Evolutionary conservation across 1,284 basidiomycete species (phyloP), one percentile per base, ranked within the genome.

Genomic region (Hymenochaete sp.): DNA sequence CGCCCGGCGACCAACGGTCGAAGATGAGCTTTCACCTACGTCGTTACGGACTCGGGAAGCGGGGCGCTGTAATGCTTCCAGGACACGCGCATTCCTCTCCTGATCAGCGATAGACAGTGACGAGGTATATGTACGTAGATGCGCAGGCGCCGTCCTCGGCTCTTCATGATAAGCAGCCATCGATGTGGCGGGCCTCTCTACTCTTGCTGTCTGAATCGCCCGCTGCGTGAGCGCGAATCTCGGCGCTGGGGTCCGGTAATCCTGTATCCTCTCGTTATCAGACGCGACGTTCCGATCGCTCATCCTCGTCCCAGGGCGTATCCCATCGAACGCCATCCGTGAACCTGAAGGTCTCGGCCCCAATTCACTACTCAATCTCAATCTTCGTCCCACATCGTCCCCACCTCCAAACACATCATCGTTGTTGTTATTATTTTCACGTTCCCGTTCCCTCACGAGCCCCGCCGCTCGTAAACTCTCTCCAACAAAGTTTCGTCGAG

Each of bases 401-500:
- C 52, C 57, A 40, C 45, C 31, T 21, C 47, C 54, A 42, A 75
- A 74, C 8, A 68, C 56, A 45, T 72, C 71, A 19, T 66, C 66
- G 5, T 53, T 52, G 42, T 64, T 62, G n/a, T n/a, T n/a, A n/a
- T n/a, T n/a, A n/a, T n/a, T n/a, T n/a, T n/a, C n/a, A n/a, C n/a
- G n/a, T 35, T 58, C 59, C 29, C 62, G 56, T 47, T 65, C 72
- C 53, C 62, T 64, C n/a, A 57, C 57, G 47, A 86, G 64, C 4
- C 84, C 85, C 1, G 84, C 82, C 2, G 82, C 81, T 44, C 77
- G 70, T 44, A 87, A 58, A n/a, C 78, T 75, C 59, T 85, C 81
- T 2, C 79, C 73, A 6, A 82, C 61, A 8, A 86, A 61, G 54
- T 75, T 79, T 44, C 78, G 62, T 10, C 71, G 60, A 10, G 73